Conservation (phyloP, 129 eudicot genomes). For the Flaveria sonorensis region DNA sequence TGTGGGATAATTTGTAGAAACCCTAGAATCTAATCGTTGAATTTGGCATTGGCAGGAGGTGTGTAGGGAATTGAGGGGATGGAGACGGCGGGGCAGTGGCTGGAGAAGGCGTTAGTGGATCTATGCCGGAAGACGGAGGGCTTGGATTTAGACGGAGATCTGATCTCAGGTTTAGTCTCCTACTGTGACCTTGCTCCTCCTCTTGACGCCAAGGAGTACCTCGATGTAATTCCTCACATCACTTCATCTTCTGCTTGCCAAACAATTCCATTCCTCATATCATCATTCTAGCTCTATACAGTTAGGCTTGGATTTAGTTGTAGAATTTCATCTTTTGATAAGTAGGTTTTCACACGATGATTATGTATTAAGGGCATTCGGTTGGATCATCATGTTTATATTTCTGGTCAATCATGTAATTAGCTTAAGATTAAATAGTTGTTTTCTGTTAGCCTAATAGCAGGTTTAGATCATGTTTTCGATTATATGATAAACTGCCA, state of each 20-base stretch:
- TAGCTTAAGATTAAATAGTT: not conserved
- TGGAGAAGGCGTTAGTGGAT: constrained; percentile 76
- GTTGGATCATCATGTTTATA: too few species aligned
- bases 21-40: too few species aligned
- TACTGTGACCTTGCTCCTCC: constrained; percentile 95
- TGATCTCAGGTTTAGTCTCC: constrained; percentile 94
- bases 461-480: not conserved
- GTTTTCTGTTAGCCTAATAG: not conserved
- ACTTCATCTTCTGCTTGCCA: not conserved
- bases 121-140: constrained; percentile 68
- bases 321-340: not conserved
- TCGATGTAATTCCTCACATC: constrained; percentile 55
- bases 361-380: too few species aligned
- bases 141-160: constrained; percentile 73
- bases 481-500: too few species aligned
- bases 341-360: not conserved
- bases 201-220: constrained; percentile 93
- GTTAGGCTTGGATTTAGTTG: not conserved
- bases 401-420: too few species aligned
- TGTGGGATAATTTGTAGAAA: too few species aligned
- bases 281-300: not conserved
- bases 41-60: too few species aligned
- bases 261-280: too few species aligned
- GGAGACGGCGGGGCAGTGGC: constrained; percentile 82
- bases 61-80: constrained; percentile 46